Evolutionary conservation across 2,329 filamentous ascomycete genomes (phyloP).

Genomic region (Cladophialophora psammophila): DNA sequence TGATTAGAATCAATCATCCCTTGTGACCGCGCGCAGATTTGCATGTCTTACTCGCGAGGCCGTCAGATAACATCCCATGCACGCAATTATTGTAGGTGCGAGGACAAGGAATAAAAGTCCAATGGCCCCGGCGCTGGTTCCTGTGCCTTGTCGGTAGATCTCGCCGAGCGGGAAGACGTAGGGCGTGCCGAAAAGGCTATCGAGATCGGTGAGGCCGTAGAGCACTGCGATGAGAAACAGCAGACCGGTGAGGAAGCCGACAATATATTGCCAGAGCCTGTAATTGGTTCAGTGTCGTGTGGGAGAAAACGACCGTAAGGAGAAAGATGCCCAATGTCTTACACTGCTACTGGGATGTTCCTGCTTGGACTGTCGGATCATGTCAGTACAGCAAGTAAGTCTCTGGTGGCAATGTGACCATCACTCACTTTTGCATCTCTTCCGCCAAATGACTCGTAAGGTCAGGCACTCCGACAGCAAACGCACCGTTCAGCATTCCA

Average conservation of each 20-base stretch:
- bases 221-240: slow-evolving; percentile 59
- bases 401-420: neutral
- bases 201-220: slow-evolving; percentile 57
- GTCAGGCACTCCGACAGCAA: slow-evolving; percentile 71
- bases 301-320: neutral
- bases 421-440: slow-evolving; percentile 63
- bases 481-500: slow-evolving; percentile 75
- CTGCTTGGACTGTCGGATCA: slow-evolving; percentile 53
- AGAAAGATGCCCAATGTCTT: neutral
- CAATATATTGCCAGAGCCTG: slow-evolving; percentile 50
- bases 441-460: slow-evolving; percentile 70
- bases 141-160: slow-evolving; percentile 68
- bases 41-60: slow-evolving; percentile 17
- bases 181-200: slow-evolving; percentile 44
- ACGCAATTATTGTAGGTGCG: slow-evolving; percentile 51
- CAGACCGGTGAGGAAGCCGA: slow-evolving; percentile 57
- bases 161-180: slow-evolving; percentile 68
- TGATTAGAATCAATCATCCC: neutral
- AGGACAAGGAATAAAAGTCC: slow-evolving; percentile 63
- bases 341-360: slow-evolving; percentile 59
- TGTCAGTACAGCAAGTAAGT: neutral
- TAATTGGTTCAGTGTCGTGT: neutral
- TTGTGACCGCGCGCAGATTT: neutral
- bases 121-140: slow-evolving; percentile 58
- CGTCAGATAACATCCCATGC: slow-evolving; percentile 23